phyloP scores from a whole-genome alignment of 2,329 filamentous ascomycete species.

The Scedosporium dehoogii region DNA sequence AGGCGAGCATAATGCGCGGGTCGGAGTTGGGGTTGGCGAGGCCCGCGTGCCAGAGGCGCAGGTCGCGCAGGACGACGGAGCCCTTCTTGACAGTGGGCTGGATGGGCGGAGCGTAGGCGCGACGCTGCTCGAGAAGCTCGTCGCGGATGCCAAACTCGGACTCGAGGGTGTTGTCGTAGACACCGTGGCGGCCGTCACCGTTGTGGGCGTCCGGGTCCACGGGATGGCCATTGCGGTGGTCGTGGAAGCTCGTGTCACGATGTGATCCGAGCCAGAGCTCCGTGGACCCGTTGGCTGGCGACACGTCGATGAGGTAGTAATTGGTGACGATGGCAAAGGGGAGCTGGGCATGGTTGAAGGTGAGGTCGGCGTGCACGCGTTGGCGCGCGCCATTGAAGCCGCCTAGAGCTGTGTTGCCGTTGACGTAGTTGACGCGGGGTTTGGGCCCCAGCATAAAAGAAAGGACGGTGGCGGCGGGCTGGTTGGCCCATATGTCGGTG shows the following conservation, averaged over 20 bases:
- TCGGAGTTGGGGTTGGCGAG: conserved; percentile 10
- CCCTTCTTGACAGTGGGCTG: conserved; percentile 11
- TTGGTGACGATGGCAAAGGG: conserved; percentile 10
- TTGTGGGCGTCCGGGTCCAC: not conserved
- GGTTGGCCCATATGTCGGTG: conserved; percentile 10
- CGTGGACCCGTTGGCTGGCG: conserved; percentile 11
- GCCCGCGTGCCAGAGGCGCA: conserved; percentile 14
- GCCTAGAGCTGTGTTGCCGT: conserved; percentile 8
- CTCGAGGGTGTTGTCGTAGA: conserved; percentile 6
- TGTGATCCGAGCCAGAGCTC: conserved; percentile 12
- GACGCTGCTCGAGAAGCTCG: conserved; percentile 6
- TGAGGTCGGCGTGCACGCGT: conserved; percentile 8
- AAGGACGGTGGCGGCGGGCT: conserved; percentile 6
- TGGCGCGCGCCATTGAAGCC: conserved; percentile 8
- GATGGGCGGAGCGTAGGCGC: conserved; percentile 7
- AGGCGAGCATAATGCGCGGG: conserved; percentile 14
- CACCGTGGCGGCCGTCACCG: not conserved
- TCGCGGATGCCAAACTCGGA: conserved; percentile 8
- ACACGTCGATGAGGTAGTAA: conserved; percentile 9
- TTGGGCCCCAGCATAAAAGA: conserved; percentile 5
- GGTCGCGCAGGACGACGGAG: conserved; percentile 12
- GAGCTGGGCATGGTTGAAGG: conserved; percentile 6
- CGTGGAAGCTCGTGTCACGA: conserved; percentile 8
- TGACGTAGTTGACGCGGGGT: conserved; percentile 8
- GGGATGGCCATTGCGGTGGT: conserved; percentile 9